phyloP scores from a whole-genome alignment of 371 early-diverging fungal genomes.

The Rhizopus arrhizus region DNA sequence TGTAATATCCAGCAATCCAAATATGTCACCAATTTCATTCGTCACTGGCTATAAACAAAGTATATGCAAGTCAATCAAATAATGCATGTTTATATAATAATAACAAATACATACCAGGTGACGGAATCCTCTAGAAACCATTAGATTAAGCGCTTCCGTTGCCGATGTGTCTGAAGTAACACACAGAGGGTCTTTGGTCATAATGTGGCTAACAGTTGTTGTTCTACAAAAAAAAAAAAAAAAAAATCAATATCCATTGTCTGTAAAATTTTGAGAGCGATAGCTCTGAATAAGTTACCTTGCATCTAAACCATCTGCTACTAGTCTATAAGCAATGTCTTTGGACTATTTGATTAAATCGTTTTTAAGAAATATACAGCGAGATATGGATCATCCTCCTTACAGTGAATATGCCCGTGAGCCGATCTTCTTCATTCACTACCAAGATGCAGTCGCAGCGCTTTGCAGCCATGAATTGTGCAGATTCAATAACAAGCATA shows the following conservation, averaged over 20 bases:
- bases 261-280: background rate
- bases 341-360: conserved; percentile 36
- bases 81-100: background rate
- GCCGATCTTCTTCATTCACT: conserved; percentile 87
- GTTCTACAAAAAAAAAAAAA: conserved; percentile 25
- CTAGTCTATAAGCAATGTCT: conserved; percentile 52
- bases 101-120: conserved; percentile 67
- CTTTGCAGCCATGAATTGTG: conserved; percentile 98
- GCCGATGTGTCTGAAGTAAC: conserved; percentile 79
- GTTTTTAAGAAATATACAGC: background rate
- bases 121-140: conserved; percentile 92
- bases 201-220: conserved; percentile 84
- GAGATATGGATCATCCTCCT: background rate
- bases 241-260: background rate
- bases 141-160: conserved; percentile 90
- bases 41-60: conserved; percentile 51
- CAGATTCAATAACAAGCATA: conserved; percentile 89
- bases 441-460: conserved; percentile 93
- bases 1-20: conserved; percentile 92
- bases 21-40: conserved; percentile 82
- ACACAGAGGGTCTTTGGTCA: conserved; percentile 90
- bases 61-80: background rate
- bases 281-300: conserved; percentile 24
- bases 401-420: conserved; percentile 92
- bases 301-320: conserved; percentile 49